Conservation (phyloP, 371 early-diverging fungal genomes). For the Rhizopus delemar region DNA sequence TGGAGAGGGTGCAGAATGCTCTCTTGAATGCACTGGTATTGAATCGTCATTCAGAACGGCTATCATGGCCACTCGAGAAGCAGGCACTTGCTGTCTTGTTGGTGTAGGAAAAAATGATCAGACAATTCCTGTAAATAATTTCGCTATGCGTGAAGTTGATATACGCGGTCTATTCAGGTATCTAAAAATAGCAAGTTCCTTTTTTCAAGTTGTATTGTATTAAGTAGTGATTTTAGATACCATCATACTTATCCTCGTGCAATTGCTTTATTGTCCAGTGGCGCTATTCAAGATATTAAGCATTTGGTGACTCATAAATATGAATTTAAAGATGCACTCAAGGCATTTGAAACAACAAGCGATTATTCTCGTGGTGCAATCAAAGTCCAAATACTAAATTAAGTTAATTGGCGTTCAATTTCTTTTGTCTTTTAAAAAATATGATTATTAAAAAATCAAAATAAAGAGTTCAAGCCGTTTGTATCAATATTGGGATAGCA, state of each 20-base stretch:
- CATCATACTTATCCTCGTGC: slow-evolving; percentile 53
- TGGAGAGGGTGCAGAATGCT: slow-evolving; percentile 42
- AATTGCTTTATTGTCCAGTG: slow-evolving; percentile 36
- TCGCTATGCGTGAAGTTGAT: slow-evolving; percentile 55
- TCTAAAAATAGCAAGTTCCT: not conserved
- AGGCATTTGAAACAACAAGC: slow-evolving; percentile 44
- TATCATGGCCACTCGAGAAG: slow-evolving; percentile 47
- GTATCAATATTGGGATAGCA: too few species aligned
- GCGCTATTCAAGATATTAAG: slow-evolving; percentile 36
- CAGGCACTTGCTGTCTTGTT: slow-evolving; percentile 46
- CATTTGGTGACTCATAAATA: slow-evolving; percentile 44
- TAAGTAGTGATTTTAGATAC: slow-evolving; percentile 17
- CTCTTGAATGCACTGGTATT: slow-evolving; percentile 50
- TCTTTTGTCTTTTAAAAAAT: not conserved
- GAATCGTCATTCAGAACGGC: slow-evolving; percentile 47
- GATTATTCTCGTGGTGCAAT: slow-evolving; percentile 42
- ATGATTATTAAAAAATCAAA: too few species aligned
- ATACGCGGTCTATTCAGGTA: slow-evolving; percentile 42
- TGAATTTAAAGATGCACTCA: slow-evolving; percentile 45
- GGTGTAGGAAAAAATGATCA: slow-evolving; percentile 53
- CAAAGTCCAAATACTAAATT: slow-evolving; percentile 48
- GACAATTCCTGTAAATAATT: slow-evolving; percentile 46
- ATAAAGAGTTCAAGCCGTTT: too few species aligned
- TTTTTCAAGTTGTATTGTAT: not conserved
- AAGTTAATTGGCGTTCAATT: slow-evolving; percentile 6